Conservation (phyloP, 1,139 yeast species). For the Zygoascus hellenicus region DNA sequence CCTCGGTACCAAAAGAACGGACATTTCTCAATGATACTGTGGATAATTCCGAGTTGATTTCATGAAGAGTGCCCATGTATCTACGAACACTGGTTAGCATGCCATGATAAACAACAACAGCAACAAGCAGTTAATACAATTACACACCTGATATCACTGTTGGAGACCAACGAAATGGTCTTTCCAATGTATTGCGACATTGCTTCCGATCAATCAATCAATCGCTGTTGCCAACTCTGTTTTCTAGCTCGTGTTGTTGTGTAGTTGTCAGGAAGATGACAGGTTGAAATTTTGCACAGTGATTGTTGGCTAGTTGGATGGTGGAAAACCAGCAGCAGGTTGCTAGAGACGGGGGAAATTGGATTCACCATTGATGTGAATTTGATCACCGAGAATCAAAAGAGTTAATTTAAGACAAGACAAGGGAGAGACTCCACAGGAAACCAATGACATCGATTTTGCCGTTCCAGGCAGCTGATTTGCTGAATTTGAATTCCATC, state of each 20-base stretch:
- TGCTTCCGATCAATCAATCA: no score
- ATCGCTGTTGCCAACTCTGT: no score
- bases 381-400: no score
- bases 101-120: not conserved
- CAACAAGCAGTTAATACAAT: not conserved
- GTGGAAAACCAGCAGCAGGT: no score
- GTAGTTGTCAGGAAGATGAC: no score
- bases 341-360: no score
- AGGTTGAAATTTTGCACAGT: no score
- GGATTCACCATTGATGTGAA: no score
- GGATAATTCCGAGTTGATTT: constrained; percentile 84
- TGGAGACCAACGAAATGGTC: constrained; percentile 82
- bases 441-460: constrained; percentile 63
- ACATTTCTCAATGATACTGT: constrained; percentile 83
- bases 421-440: not conserved
- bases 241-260: no score
- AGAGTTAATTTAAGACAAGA: not conserved
- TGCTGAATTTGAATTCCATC: constrained; percentile 64
- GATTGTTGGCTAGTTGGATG: no score
- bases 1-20: constrained; percentile 88
- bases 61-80: constrained; percentile 82
- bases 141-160: constrained; percentile 64
- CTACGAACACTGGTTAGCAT: constrained; percentile 30
- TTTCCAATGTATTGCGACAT: constrained; percentile 92
- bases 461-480: constrained; percentile 83